Conservation (phyloP, 306 rosid species). For the Mucuna pruriens region DNA sequence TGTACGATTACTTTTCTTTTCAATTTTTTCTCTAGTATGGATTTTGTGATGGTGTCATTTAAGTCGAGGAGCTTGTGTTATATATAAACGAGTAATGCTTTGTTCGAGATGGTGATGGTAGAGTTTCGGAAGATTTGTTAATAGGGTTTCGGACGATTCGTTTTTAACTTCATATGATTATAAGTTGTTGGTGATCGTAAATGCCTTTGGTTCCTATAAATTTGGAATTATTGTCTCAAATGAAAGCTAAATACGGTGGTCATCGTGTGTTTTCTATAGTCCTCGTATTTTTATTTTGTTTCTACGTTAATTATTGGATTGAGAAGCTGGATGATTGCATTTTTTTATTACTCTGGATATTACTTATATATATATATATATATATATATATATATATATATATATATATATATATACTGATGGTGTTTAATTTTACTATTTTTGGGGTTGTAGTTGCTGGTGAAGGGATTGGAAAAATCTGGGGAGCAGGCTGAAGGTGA, state of each 20-base stretch:
- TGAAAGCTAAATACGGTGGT: background rate
- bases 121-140: constrained; percentile 15
- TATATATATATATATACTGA: background rate
- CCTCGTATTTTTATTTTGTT: background rate
- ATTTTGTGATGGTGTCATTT: background rate
- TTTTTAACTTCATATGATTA: constrained; percentile 4
- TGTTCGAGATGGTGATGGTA: background rate
- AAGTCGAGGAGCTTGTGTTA: constrained; percentile 4
- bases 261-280: background rate
- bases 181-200: constrained; percentile 6
- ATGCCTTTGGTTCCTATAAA: background rate
- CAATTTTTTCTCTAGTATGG: background rate
- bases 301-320: background rate
- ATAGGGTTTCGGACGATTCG: constrained; percentile 32
- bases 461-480: constrained; percentile 73
- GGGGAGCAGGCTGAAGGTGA: constrained; percentile 71
- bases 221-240: constrained; percentile 2
- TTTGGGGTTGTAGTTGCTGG: constrained; percentile 53
- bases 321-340: background rate
- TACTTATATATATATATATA: background rate
- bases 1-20: background rate
- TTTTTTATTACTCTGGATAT: background rate
- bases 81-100: background rate
- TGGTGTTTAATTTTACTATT: background rate
- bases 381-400: background rate